These are phyloP conservation scores for Acanthamoeba castellanii DNA, from an alignment of 208 protist genomes.

Conservation along the genomic window DNA sequence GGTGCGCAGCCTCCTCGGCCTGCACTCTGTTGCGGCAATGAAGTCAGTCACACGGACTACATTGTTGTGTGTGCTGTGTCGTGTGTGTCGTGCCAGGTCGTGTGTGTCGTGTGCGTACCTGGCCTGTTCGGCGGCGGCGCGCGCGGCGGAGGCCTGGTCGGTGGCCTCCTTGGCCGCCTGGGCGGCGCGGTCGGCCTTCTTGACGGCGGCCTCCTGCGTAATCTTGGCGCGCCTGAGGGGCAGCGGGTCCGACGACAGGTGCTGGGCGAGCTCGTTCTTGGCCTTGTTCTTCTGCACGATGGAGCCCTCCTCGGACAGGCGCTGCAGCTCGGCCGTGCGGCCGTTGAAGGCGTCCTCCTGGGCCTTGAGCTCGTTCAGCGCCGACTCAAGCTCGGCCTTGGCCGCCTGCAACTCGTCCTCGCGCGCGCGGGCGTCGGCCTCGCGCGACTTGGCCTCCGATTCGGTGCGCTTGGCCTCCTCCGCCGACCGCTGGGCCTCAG, in stretches of 20 bases:
- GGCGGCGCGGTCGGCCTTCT: constrained; percentile 75
- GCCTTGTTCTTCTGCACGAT: constrained; percentile 73
- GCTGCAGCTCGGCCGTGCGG: constrained; percentile 64
- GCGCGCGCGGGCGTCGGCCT: constrained; percentile 28
- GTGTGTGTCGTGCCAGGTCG: background rate
- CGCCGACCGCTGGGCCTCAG: background rate
- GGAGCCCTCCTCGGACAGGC: constrained; percentile 62
- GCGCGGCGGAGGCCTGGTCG: constrained; percentile 53
- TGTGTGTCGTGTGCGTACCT: background rate
- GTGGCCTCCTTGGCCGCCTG: constrained; percentile 73
- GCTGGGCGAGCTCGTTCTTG: constrained; percentile 76
- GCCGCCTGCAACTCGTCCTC: constrained; percentile 71
- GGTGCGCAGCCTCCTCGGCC: constrained; percentile 1
- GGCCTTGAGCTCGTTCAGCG: constrained; percentile 74
- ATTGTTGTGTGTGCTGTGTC: too few relatives aligned
- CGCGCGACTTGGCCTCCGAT: constrained; percentile 61
- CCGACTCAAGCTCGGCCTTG: constrained; percentile 40
- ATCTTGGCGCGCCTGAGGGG: constrained; percentile 62
- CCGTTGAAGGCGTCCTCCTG: constrained; percentile 78
- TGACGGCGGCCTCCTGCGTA: constrained; percentile 75
- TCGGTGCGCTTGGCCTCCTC: constrained; percentile 56
- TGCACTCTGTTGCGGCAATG: background rate
- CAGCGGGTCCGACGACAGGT: constrained; percentile 20
- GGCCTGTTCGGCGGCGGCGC: constrained; percentile 29
- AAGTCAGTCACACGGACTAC: too few relatives aligned